Percentiles rank a stretch among this genome's conserved stretches.
Conservation (phyloP, 495 filamentous ascomycete genomes). For the Xylaria telfairii region DNA sequence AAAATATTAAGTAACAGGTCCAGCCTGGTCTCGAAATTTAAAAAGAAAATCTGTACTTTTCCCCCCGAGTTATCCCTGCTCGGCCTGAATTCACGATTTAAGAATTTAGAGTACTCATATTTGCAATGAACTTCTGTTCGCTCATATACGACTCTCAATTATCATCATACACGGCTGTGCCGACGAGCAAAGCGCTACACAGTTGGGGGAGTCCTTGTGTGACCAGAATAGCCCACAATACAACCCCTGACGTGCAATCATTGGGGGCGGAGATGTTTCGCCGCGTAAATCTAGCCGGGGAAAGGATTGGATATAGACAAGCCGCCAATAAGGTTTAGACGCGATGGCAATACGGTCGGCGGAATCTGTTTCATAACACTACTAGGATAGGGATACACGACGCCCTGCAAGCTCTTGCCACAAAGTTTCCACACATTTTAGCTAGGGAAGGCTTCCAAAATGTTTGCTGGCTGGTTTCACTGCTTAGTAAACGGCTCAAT, state of each 20-base stretch:
- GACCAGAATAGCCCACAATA: neutral
- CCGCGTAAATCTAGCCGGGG: too few relatives aligned
- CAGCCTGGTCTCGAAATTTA: neutral
- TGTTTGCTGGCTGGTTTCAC: neutral
- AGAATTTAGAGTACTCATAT: neutral
- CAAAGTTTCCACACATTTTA: neutral
- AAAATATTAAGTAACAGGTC: neutral
- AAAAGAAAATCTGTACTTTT: neutral
- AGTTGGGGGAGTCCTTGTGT: neutral
- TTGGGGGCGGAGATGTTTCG: neutral
- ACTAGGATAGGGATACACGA: neutral
- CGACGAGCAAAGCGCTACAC: neutral
- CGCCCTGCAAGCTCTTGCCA: neutral
- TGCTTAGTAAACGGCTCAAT: too few relatives aligned
- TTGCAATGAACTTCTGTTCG: neutral
- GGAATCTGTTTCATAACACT: neutral
- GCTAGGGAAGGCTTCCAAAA: neutral
- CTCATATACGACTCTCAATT: neutral
- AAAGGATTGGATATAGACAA: neutral
- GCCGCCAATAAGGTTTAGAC: neutral
- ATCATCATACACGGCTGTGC: neutral
- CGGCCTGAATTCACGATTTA: too few relatives aligned
- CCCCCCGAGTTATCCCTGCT: neutral
- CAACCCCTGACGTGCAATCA: neutral
- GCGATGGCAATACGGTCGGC: neutral